phyloP scores from a whole-genome alignment of 129 eudicot genomes.

The Helichrysum umbraculigerum region DNA sequence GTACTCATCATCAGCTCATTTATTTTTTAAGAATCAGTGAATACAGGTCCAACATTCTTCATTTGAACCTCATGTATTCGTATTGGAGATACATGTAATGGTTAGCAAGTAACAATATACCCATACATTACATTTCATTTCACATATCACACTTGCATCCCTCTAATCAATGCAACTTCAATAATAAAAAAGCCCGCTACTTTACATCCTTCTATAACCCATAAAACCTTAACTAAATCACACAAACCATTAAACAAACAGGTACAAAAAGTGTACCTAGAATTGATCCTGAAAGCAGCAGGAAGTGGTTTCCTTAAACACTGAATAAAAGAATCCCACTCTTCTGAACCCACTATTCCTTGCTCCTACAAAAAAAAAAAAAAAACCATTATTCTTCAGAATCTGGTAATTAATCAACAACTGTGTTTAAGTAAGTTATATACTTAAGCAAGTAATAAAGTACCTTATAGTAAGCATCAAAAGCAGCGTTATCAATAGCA shows the following conservation, averaged over 20 bases:
- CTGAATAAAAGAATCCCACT: constrained; percentile 78
- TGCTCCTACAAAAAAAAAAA: constrained; percentile 81
- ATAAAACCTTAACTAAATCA: too few species aligned
- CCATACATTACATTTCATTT: too few species aligned
- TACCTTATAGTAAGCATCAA: constrained; percentile 88
- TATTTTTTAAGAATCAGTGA: too few species aligned
- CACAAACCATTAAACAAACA: neutral
- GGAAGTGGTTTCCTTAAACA: constrained; percentile 73
- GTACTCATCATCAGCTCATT: too few species aligned
- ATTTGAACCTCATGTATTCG: too few species aligned
- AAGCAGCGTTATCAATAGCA: constrained; percentile 58
- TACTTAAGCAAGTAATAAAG: neutral
- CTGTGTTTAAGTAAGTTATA: neutral
- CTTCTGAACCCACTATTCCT: constrained; percentile 73
- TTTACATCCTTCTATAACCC: neutral
- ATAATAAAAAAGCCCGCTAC: neutral
- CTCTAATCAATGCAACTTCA: neutral
- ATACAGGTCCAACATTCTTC: too few species aligned
- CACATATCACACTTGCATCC: too few species aligned
- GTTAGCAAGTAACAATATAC: too few species aligned
- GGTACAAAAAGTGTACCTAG: constrained; percentile 45
- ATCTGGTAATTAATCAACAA: neutral
- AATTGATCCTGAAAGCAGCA: constrained; percentile 94
- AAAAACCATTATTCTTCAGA: neutral
- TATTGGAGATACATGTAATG: too few species aligned